phyloP scores from a whole-genome alignment of 208 protist species.

The Trypanosoma melophagium region DNA sequence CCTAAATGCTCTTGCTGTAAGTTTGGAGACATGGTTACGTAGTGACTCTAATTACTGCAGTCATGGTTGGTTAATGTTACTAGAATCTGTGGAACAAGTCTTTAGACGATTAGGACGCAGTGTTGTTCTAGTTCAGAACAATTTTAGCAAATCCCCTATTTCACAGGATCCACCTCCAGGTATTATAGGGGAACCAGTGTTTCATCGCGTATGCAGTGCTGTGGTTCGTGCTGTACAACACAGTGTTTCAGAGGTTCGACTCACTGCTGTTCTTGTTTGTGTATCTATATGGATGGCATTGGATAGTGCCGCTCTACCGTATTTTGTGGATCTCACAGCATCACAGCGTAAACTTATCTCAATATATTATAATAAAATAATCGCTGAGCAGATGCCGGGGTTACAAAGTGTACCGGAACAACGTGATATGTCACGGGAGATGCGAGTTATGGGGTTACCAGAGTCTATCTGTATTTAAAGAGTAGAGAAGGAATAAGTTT shows the following conservation, averaged over 20 bases:
- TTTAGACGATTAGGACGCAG: conserved; percentile 30
- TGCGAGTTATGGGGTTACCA: conserved; percentile 28
- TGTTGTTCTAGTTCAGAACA: conserved; percentile 3
- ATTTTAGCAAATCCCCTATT: not conserved
- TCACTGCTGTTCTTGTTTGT: conserved; percentile 23
- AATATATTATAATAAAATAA: conserved; percentile 43
- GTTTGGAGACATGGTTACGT: conserved; percentile 54
- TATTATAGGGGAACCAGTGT: conserved; percentile 34
- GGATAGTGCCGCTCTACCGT: conserved; percentile 35
- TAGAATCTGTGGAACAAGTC: conserved; percentile 47
- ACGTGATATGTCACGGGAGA: conserved; percentile 34
- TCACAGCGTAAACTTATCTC: conserved; percentile 57
- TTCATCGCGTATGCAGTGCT: conserved; percentile 38
- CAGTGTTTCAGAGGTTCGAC: conserved; percentile 46
- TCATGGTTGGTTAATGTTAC: conserved; percentile 53
- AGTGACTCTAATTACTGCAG: conserved; percentile 29
- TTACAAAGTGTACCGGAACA: not conserved
- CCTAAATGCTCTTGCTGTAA: conserved; percentile 44
- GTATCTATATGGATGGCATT: conserved; percentile 46
- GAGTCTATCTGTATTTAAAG: conserved; percentile 20
- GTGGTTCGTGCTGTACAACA: conserved; percentile 39
- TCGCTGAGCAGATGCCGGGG: not conserved
- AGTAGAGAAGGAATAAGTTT: not conserved
- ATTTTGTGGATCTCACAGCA: conserved; percentile 41
- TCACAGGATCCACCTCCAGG: not conserved